Conservation (phyloP, 140 eudicot species). For the Anethum foeniculum region DNA sequence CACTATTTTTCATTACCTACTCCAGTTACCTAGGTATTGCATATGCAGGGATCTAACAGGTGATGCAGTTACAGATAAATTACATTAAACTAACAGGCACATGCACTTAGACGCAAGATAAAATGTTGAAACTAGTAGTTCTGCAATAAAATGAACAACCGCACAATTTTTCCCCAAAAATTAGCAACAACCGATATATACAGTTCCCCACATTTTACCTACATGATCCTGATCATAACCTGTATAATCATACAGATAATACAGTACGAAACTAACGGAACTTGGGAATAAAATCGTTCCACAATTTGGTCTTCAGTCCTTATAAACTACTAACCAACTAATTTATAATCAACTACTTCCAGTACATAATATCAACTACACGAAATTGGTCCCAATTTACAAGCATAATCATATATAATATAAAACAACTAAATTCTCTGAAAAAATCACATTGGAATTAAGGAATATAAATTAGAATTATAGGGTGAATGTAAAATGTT, state of each 20-base stretch:
- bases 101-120: neutral
- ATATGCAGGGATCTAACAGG: slow-evolving; percentile 7
- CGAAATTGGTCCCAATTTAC: neutral
- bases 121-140: neutral
- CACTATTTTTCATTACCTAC: too few relatives aligned
- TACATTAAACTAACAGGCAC: neutral
- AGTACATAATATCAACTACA: neutral
- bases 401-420: neutral
- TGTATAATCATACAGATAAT: neutral
- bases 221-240: neutral
- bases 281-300: neutral
- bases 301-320: neutral
- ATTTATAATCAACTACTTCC: neutral
- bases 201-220: neutral
- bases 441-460: too few relatives aligned
- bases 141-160: too few relatives aligned
- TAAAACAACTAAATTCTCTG: neutral
- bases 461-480: too few relatives aligned
- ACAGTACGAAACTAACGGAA: neutral
- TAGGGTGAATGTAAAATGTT: neutral
- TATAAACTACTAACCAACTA: neutral
- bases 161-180: neutral
- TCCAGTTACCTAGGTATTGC: too few relatives aligned
- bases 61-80: neutral
- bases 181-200: neutral